Base-by-base conservation (phyloP, 106 monocot genomes). In the Alisma plantagoaquatica region DNA sequence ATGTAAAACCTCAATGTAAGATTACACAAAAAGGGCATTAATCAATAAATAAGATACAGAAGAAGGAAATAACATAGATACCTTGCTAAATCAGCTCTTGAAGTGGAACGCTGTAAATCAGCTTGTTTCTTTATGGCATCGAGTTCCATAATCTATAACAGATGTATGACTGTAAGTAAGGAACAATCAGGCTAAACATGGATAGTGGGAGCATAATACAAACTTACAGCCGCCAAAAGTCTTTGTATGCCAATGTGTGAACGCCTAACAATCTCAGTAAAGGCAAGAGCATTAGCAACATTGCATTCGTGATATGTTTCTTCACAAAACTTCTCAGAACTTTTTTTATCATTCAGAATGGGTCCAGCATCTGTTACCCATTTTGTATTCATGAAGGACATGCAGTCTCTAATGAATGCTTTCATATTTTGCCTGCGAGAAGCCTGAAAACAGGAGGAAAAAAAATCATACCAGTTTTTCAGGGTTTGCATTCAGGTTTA, bases 51-150 rank as follows among this genome's bases (percentile, higher is more conserved):
- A 54, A 28, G 15, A 15, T 18, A 38, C 24, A 32, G 26, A 12
- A 29, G 20, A 14, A 46, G 24, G 49, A 22, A 19, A 30, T 12
- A 3, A 19, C 17, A 7, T 53, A 41, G 35, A 29, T 43, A 94
- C 93, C 94, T 84, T 14, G 53, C 65, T 31, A 77, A 54, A 66
- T 88, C 94, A 61, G 53, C 68, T 73, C 94, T 66, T 60, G 88
- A 70, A 64, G 76, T 81, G 49, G 62, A 35, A 43, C 84, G 86
- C 19, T 45, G 72, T 42, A 41, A 21, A 60, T 84, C 81, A 44
- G 88, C 94, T 60, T 81, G 70, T 68, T 89, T 81, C 22, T 60
- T 77, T 27, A 77, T 49, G 21, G 54, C 61, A 68, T 94, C 94
- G 70, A 87, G 63, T 46, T 78, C 81, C 75, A 84, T 64, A 56